phyloP scores from a whole-genome alignment of 1,139 yeast genomes.

The Sugiyamaella paludigena region DNA sequence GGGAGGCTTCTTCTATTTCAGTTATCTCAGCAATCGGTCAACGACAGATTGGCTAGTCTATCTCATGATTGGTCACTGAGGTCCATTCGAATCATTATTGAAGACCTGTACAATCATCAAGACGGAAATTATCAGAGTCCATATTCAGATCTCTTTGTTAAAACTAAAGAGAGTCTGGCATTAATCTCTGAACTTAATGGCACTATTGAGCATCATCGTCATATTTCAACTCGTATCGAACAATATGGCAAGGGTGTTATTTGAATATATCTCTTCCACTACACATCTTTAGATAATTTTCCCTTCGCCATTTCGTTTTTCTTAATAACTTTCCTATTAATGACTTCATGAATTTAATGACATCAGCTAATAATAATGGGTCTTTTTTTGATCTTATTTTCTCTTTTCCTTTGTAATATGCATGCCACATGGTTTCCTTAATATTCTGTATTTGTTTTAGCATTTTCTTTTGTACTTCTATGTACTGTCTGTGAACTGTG shows the following conservation, averaged over 20 bases:
- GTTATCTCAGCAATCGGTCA: conserved; percentile 9
- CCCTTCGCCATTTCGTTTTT: neutral
- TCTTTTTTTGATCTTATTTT: neutral
- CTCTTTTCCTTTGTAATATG: too few relatives aligned
- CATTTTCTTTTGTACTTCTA: too few relatives aligned
- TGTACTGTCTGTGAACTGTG: neutral
- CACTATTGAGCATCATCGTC: conserved; percentile 29
- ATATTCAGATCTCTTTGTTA: too few relatives aligned
- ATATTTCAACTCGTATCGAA: conserved; percentile 31
- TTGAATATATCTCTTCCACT: conserved; percentile 3
- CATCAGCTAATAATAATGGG: neutral
- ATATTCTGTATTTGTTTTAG: too few relatives aligned
- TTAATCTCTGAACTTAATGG: conserved; percentile 29
- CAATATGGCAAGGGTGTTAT: conserved; percentile 36
- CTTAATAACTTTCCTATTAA: neutral
- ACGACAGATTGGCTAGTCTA: conserved; percentile 25
- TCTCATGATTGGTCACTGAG: conserved; percentile 36
- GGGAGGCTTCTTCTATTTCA: conserved; percentile 22
- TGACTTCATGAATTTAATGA: neutral
- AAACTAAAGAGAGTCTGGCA: conserved; percentile 1
- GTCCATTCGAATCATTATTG: conserved; percentile 31
- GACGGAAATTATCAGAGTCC: neutral
- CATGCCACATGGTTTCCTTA: too few relatives aligned
- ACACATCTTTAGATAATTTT: too few relatives aligned
- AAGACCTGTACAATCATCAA: conserved; percentile 28